Conservation (phyloP, 2,329 filamentous ascomycete genomes). For the Chalara sp. region DNA sequence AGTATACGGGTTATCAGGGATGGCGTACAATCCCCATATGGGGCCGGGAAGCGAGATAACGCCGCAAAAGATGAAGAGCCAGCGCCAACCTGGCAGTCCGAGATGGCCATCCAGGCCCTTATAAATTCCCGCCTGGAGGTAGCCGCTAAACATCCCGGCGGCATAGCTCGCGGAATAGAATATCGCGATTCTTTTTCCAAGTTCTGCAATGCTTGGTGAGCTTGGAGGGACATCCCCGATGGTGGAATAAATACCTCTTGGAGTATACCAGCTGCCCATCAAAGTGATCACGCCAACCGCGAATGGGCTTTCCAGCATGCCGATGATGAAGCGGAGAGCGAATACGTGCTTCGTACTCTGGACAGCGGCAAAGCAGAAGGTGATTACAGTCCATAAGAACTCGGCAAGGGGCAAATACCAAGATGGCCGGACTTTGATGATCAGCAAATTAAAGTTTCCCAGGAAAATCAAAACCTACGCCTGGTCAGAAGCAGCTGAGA, state of each 20-base stretch:
- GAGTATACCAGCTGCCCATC: constrained; percentile 28
- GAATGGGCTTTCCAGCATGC: neutral
- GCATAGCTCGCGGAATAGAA: constrained; percentile 33
- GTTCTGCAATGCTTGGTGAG: constrained; percentile 30
- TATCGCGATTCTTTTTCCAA: constrained; percentile 36
- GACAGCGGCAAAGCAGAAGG: constrained; percentile 29
- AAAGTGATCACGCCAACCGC: constrained; percentile 35
- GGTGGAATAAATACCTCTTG: no score
- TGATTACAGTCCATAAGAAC: constrained; percentile 28
- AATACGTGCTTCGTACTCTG: no score
- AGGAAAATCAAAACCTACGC: no score
- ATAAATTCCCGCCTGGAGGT: constrained; percentile 36
- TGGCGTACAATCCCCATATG: constrained; percentile 18
- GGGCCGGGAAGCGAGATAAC: constrained; percentile 24
- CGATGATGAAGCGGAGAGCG: no score
- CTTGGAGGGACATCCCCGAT: constrained; percentile 40
- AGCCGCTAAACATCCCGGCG: constrained; percentile 37
- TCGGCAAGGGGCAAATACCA: constrained; percentile 38
- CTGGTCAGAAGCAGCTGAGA: constrained; percentile 33
- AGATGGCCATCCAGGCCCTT: constrained; percentile 31
- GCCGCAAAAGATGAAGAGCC: constrained; percentile 38
- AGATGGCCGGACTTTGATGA: constrained; percentile 30
- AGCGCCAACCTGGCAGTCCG: constrained; percentile 36
- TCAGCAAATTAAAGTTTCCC: no score
- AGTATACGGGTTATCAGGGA: constrained; percentile 30